A percentile compares a stretch with the other conserved stretches of the same genome.
Conservation (phyloP, 495 filamentous ascomycete genomes). For the Lasiosphaeria hispida region DNA sequence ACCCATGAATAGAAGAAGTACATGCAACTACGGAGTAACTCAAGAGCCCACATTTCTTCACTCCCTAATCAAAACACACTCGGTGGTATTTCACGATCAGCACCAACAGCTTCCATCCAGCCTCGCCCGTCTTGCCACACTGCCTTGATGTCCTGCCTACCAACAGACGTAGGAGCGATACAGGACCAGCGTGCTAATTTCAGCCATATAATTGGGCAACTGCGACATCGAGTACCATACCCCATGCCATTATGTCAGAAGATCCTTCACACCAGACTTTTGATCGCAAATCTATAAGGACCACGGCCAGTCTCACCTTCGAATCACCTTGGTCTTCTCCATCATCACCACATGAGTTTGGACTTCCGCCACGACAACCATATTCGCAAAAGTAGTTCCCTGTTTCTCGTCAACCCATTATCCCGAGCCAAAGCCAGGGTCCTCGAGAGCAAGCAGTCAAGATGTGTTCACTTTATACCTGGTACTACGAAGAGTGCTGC, state of each 20-base stretch:
- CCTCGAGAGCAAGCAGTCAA: not conserved
- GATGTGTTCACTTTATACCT: not conserved
- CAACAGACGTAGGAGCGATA: slow-evolving; percentile 1
- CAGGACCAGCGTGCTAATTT: not conserved
- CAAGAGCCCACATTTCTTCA: not conserved
- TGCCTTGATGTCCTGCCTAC: slow-evolving; percentile 1
- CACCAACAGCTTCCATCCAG: slow-evolving; percentile 12
- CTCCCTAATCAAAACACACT: slow-evolving; percentile 6
- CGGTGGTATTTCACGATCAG: not conserved
- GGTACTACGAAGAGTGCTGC: not conserved
- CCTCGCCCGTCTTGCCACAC: slow-evolving; percentile 11
- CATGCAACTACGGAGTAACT: slow-evolving; percentile 1
- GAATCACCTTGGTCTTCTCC: no score
- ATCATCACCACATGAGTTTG: no score
- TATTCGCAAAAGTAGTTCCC: not conserved
- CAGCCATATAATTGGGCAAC: no score
- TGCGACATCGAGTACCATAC: not conserved
- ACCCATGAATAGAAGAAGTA: not conserved
- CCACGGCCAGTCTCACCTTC: no score
- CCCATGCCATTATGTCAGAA: no score
- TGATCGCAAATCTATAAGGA: no score
- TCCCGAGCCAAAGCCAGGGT: not conserved
- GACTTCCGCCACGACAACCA: not conserved
- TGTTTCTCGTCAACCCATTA: not conserved
- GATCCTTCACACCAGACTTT: no score